Evolutionary conservation across 192 early-diverging fungal genomes (phyloP), one percentile per base, ranked within the genome.

Genomic region (Coemansia sp.): DNA sequence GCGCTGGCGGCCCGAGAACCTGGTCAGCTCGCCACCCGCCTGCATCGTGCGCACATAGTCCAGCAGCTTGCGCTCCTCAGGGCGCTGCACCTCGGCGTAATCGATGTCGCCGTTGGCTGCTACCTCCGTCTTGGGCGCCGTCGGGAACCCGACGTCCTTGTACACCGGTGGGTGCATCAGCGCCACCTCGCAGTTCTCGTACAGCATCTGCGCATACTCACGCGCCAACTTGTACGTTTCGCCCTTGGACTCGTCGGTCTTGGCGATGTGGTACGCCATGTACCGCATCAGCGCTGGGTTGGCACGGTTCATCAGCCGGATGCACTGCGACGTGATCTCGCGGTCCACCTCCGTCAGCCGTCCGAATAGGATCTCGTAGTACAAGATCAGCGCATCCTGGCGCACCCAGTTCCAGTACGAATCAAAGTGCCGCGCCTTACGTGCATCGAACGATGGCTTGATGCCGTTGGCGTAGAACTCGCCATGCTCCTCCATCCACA

Each of bases 391-490:
- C 55, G 81, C 91, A 36, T 94, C 91, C 55, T 84, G 83, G 40
- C 94, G 86, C 52, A 94, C 84, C 95, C 95, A 97, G 84, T 97
- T 97, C 95, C 95, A 97, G 88, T 93, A 89, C 45, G 95, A 97
- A 68, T 97, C 93, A 65, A 94, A 97, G 28, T 75, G 82, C 44
- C 95, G 91, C 33, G 91, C 93, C 84, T 94, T 97, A 68, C 88
- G 84, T 14, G 84, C 79, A 57, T 85, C 87, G 76, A 97, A 97
- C 20, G 85, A 57, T 15, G 93, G 93, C 59, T 86, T 86, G 83
- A 97, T 95, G 55, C 95, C 95, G 62, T 90, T 85, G 36, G 88
- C 89, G 79, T 94, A 96, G 62, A 86, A 75, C 62, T 94, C 92
- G 67, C 94, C 95, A 68, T 95, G 93, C 82, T 98, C 95, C 67